Evolutionary conservation across 1,284 basidiomycete genomes (phyloP).

Genomic region (Phaffia rhodozyma): DNA sequence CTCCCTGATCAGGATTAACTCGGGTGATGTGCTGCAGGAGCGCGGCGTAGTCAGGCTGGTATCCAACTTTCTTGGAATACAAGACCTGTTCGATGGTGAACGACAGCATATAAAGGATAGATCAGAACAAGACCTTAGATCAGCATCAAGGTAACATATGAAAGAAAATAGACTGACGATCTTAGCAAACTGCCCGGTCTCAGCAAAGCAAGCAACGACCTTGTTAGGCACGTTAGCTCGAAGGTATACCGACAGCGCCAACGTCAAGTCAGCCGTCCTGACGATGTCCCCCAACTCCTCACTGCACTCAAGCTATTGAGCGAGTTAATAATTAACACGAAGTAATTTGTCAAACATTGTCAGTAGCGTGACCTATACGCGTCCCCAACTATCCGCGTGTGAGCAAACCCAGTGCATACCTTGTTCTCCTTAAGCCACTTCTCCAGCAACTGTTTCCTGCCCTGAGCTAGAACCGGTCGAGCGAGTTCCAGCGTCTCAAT

Average conservation of each 20-base stretch:
- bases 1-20: conserved; percentile 92
- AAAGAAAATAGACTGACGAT: conserved; percentile 45
- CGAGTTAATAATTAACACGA: background rate
- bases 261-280: conserved; percentile 87
- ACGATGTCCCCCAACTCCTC: conserved; percentile 99
- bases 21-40: conserved; percentile 97
- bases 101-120: background rate
- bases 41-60: conserved; percentile 84
- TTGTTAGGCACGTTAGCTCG: conserved; percentile 98
- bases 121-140: background rate
- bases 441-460: conserved; percentile 92
- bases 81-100: conserved; percentile 34
- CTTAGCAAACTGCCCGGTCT: conserved; percentile 97
- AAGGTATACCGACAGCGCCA: conserved; percentile 97
- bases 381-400: background rate
- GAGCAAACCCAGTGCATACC: conserved; percentile 36
- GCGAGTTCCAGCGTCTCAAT: conserved; percentile 93
- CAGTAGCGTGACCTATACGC: background rate
- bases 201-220: conserved; percentile 96
- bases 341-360: background rate
- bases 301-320: conserved; percentile 74
- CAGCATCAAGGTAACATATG: background rate
- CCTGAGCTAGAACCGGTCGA: conserved; percentile 89
- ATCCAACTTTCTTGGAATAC: conserved; percentile 95
- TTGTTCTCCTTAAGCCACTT: conserved; percentile 99